Percentiles rank a stretch among this genome's conserved stretches.
Evolutionary conservation across 164 flowering plant genomes (phyloP).

Genomic region (Hamamelis virginiana): DNA sequence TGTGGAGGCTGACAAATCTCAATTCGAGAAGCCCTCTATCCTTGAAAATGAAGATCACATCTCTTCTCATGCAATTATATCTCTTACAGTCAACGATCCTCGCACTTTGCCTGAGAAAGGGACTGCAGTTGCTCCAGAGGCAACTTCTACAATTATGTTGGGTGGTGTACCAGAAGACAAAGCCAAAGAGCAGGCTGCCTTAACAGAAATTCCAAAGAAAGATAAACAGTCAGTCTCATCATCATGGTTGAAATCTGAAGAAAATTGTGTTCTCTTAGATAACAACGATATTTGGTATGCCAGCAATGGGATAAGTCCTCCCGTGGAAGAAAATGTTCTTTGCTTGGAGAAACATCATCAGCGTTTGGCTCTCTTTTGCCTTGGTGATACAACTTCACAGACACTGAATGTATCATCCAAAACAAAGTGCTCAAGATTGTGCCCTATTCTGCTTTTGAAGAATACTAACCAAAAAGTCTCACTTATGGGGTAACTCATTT

Average conservation of each 20-base stretch:
- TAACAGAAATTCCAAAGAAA: slow-evolving; percentile 13
- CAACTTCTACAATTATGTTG: slow-evolving; percentile 7
- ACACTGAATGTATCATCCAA: slow-evolving; percentile 17
- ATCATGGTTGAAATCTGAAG: slow-evolving; percentile 25
- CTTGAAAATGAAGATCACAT: slow-evolving; percentile 43
- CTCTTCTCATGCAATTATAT: slow-evolving; percentile 49
- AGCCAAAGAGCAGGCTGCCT: slow-evolving; percentile 11
- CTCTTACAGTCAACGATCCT: slow-evolving; percentile 71
- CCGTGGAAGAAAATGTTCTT: slow-evolving; percentile 63
- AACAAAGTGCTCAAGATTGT: slow-evolving; percentile 39
- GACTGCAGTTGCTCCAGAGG: slow-evolving; percentile 22
- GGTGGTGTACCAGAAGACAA: slow-evolving; percentile 20
- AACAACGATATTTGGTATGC: slow-evolving; percentile 58
- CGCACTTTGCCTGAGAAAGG: slow-evolving; percentile 32
- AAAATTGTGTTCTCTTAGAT: slow-evolving; percentile 16
- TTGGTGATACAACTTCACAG: slow-evolving; percentile 30
- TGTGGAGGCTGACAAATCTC: slow-evolving; percentile 18
- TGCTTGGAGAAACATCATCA: slow-evolving; percentile 54
- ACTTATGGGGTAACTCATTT: slow-evolving; percentile 34
- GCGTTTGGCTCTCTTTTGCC: slow-evolving; percentile 48
- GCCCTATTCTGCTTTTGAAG: slow-evolving; percentile 75
- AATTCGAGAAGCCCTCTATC: slow-evolving; percentile 15
- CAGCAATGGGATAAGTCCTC: slow-evolving; percentile 37
- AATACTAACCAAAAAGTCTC: slow-evolving; percentile 23
- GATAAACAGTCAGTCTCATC: slow-evolving; percentile 18